Evolutionary conservation across 78 protist genomes (phyloP).

Genomic region (Guillardia theta): DNA sequence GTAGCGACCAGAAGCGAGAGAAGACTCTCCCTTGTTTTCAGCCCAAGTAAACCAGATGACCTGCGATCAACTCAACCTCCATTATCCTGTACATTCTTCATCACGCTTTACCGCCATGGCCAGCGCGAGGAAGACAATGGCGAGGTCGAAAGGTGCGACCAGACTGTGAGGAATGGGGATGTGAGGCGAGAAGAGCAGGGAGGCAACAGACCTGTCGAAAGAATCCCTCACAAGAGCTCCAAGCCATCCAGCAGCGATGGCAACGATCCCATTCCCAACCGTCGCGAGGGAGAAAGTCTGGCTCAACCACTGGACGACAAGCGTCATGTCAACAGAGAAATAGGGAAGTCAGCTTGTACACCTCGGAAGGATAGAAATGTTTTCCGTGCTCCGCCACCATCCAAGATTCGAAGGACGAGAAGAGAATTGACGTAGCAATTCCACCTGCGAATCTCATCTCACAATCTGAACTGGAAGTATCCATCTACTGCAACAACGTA

Average conservation of each 20-base stretch:
- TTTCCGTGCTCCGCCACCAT: constrained; percentile 85
- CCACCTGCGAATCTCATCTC: constrained; percentile 58
- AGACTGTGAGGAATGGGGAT: not conserved
- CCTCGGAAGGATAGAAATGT: not conserved
- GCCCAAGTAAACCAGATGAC: not conserved
- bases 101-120: not conserved
- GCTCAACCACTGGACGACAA: not conserved
- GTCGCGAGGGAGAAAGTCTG: constrained; percentile 77
- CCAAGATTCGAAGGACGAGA: constrained; percentile 91
- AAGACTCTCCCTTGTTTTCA: not conserved
- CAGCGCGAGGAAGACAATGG: not conserved
- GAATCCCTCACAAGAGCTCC: constrained; percentile 40
- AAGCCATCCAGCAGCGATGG: constrained; percentile 79
- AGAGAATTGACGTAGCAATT: constrained; percentile 87
- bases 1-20: not conserved
- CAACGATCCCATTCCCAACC: constrained; percentile 68
- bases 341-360: not conserved
- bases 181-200: not conserved
- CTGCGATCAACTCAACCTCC: not conserved
- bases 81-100: too few species aligned
- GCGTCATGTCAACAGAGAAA: not conserved
- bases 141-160: not conserved
- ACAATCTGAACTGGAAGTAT: not conserved
- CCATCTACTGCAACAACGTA: not conserved
- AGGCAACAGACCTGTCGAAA: not conserved